Evolutionary conservation across 2,329 filamentous ascomycete species (phyloP), one percentile per base, ranked within the genome.

Genomic region (Stagonosporopsis rhizophila): DNA sequence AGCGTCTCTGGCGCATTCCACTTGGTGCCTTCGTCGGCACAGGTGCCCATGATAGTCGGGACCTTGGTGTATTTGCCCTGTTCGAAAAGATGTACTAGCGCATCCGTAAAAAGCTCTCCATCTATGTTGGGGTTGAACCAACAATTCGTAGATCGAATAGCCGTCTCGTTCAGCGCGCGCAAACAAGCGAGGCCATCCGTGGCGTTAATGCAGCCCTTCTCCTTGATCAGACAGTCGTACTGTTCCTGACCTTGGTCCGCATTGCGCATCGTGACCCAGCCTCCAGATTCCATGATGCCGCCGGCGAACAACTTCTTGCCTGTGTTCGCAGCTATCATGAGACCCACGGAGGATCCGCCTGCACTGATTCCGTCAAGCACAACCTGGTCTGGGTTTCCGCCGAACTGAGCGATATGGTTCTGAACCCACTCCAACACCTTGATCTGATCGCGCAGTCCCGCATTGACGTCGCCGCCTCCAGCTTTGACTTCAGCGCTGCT

Each of bases 371-470:
- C 90, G 15, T 85, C 87, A 0, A 92, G 76, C 0, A 88, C 85
- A 9, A 92, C 87, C 61, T 89, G 88, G 0, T 79, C 67, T 1
- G 88, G 87, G 61, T 92, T 79, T 22, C 89, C 89, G 4, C 89
- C 89, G 62, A 93, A 92, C 71, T 84, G 71, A 6, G 35, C 27
- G 38, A 92, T 89, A 71, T 91, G 78, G 27, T 83, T 78, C 60
- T 89, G 83, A 1, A 91, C 83, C 90, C 89, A 92, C 58, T 88
- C 71, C 14, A 92, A 72, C 0, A 85, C 87, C 67, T 88, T 87
- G 48, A 87, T 79, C 72, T 91, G 89, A 70, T 92, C 89, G 30
- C 83, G 83, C 1, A 92, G 77, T 1, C 90, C 90, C 63, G 87
- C 87, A 71, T 92, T 92, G 32, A 87, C 69, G 54, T 82, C 83